Percentiles rank a stretch among this genome's conserved stretches.
Evolutionary conservation across 768 basidiomycete species (phyloP).

Genomic region (Mycena filopes): DNA sequence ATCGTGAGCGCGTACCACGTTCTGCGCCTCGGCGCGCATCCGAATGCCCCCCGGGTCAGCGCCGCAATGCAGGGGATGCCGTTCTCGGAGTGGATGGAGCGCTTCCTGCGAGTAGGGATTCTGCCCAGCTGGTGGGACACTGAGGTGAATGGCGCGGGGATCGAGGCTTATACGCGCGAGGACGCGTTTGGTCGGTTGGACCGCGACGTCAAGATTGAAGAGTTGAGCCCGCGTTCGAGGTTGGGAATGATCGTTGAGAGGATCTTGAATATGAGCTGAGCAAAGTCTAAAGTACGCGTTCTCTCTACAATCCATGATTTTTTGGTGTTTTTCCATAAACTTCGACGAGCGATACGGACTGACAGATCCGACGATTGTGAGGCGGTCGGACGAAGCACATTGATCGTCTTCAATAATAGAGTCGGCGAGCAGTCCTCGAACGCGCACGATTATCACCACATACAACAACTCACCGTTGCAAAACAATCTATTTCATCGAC

Average conservation of each 20-base stretch:
- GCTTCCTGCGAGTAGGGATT: not conserved
- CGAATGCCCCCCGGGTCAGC: not conserved
- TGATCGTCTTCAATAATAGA: too few species aligned
- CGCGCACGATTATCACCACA: too few species aligned
- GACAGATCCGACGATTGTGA: too few species aligned
- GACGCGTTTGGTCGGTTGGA: conserved; percentile 22
- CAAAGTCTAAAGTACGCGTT: too few species aligned
- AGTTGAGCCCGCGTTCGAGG: conserved; percentile 3
- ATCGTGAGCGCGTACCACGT: conserved; percentile 18
- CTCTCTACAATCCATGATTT: too few species aligned
- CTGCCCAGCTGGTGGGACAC: conserved; percentile 23
- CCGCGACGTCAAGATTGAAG: conserved; percentile 4
- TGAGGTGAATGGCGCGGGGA: conserved; percentile 8
- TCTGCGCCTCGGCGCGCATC: conserved; percentile 18
- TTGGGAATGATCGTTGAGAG: conserved; percentile 22
- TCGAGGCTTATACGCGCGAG: conserved; percentile 14
- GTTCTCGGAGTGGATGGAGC: conserved; percentile 25
- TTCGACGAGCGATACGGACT: too few species aligned
- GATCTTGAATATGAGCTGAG: conserved; percentile 10
- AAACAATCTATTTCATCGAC: too few species aligned
- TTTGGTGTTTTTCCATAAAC: too few species aligned
- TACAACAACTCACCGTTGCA: too few species aligned
- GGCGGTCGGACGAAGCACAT: too few species aligned
- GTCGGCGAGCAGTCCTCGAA: too few species aligned
- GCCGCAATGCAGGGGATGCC: conserved; percentile 9